phyloP scores from a whole-genome alignment of 257 asterid genomes.

The Primulina huaijiensis region DNA sequence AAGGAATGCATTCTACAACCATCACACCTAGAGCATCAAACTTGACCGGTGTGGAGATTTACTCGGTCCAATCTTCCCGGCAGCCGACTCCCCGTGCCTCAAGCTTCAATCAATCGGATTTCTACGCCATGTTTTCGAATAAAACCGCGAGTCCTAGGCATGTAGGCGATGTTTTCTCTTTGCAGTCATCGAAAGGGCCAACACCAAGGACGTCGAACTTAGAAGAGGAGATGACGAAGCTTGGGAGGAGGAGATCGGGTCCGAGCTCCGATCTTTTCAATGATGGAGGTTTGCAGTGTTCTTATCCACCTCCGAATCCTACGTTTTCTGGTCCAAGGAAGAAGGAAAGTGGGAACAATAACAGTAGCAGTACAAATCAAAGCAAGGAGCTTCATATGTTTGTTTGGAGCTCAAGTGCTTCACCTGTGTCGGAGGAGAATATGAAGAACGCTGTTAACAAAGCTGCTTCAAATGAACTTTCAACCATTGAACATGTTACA shows the following conservation, averaged over 20 bases:
- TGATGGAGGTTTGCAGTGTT: slow-evolving; percentile 23
- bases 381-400: slow-evolving; percentile 85
- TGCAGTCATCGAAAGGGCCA: slow-evolving; percentile 77
- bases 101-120: slow-evolving; percentile 79
- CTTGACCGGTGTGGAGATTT: slow-evolving; percentile 82
- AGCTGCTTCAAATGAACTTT: slow-evolving; percentile 45
- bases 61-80: slow-evolving; percentile 80
- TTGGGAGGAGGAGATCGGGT: slow-evolving; percentile 51
- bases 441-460: slow-evolving; percentile 50
- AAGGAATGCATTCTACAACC: slow-evolving; percentile 40
- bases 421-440: slow-evolving; percentile 79
- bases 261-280: slow-evolving; percentile 73
- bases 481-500: slow-evolving; percentile 47
- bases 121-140: slow-evolving; percentile 77
- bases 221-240: slow-evolving; percentile 76
- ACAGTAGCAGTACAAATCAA: slow-evolving; percentile 27
- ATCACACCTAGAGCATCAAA: slow-evolving; percentile 83
- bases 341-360: slow-evolving; percentile 41
- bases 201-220: slow-evolving; percentile 85
- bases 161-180: slow-evolving; percentile 61
- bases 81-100: slow-evolving; percentile 88
- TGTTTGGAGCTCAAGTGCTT: slow-evolving; percentile 94
- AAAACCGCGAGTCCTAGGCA: slow-evolving; percentile 83
- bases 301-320: slow-evolving; percentile 83
- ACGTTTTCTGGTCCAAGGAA: slow-evolving; percentile 62